These are phyloP conservation scores for Iberis pinnata DNA, from an alignment of 345 rosid species.

Conservation along the genomic window DNA sequence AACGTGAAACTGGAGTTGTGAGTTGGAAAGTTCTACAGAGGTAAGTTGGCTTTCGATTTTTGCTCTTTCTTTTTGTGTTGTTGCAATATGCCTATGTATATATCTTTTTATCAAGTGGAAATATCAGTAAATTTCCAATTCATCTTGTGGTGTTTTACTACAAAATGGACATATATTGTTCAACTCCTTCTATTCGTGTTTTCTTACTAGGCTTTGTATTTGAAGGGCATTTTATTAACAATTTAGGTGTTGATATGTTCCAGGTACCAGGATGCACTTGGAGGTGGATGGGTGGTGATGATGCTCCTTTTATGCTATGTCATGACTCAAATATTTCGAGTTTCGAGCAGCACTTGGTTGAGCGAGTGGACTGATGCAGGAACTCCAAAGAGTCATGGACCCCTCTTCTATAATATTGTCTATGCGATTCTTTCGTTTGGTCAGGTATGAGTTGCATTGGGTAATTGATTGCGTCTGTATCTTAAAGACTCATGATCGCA, in stretches of 20 bases:
- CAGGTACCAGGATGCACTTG: constrained; percentile 95
- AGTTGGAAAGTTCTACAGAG: constrained; percentile 68
- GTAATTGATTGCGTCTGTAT: constrained; percentile 7
- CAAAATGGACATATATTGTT: background rate
- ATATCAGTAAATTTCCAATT: background rate
- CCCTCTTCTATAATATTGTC: constrained; percentile 60
- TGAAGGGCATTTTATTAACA: constrained; percentile 6
- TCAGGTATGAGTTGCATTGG: constrained; percentile 54
- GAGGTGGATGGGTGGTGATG: constrained; percentile 87
- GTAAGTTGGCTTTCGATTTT: constrained; percentile 32
- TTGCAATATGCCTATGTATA: background rate
- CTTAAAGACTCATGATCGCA: background rate
- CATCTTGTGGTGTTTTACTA: constrained; percentile 4
- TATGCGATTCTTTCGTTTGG: constrained; percentile 67
- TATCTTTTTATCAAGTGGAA: background rate
- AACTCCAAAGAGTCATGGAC: constrained; percentile 41
- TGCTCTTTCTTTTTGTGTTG: background rate
- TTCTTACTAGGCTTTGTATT: background rate
- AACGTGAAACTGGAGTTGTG: constrained; percentile 91
- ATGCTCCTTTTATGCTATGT: constrained; percentile 71
- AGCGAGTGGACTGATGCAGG: constrained; percentile 90
- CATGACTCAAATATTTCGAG: constrained; percentile 68
- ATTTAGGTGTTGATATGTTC: constrained; percentile 17
- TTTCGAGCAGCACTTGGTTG: constrained; percentile 92
- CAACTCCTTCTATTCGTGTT: background rate